Base-by-base conservation (phyloP, 371 early-diverging fungal species). In the Agmasoma carcini region DNA sequence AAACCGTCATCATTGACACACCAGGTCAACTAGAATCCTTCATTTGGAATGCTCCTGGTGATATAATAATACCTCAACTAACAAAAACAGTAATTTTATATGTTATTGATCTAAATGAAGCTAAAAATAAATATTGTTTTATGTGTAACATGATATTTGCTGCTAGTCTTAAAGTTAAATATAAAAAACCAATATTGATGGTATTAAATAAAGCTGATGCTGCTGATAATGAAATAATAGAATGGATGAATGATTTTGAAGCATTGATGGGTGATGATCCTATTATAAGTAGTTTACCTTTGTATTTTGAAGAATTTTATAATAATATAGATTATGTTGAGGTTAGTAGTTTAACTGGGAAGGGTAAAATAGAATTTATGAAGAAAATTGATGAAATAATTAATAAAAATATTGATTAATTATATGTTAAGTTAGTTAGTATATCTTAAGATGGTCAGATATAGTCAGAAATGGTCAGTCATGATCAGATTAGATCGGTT, bases 11-110 rank as follows among this genome's bases (percentile, higher is more conserved):
- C 12, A 79, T 95, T n/a, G 99, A 98, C 74, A 96, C 99, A 11
- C 99, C 99, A 29, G 99, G 99, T 17, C 96, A 98, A 74, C 95
- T 98, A 64, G 99, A 98, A 77, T 89, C 93, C 57, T 96, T 98
- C 78, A 94, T 93, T 14, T 95, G 94, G 91, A 91, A 92, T 31
- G 91, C 94, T 6, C 86, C 90, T 5, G 99, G 97, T 22, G 79
- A 87, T 31, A 12, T 20, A 3, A 15, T 49, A n/a, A 34, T 63
- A 12, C 6, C 23, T 4, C 4, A 20, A 17, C 29, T 59, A 38
- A 47, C 47, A 19, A 40, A 43, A 20, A 34, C 59, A 22, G 15
- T 40, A 20, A 51, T 96, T 14, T 83, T 86, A 1, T 96, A 93
- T 69, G 82, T 92, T 57, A 85, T 95, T 69, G 99, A 98, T 73